Conservation (phyloP, 805 yeast species). For the Candida verbasci region DNA sequence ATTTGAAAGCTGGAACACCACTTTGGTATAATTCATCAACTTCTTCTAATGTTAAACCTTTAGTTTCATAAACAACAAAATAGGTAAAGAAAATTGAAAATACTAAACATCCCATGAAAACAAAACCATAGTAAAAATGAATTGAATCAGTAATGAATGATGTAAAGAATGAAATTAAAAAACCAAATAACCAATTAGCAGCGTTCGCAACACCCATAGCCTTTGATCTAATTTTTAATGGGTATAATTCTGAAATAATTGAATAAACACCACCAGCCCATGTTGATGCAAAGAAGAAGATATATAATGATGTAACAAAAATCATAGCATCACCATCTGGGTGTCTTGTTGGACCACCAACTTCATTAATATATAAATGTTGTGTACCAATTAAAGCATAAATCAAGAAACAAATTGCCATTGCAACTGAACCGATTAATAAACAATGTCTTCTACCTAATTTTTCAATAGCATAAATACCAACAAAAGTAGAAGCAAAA, state of each 20-base stretch:
- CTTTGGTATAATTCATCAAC: conserved; percentile 63
- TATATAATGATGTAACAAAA: conserved; percentile 57
- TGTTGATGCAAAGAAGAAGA: conserved; percentile 66
- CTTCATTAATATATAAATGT: conserved; percentile 28
- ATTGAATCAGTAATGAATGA: conserved; percentile 60
- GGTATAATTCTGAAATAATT: conserved; percentile 63
- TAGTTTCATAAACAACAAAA: conserved; percentile 73
- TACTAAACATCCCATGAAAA: conserved; percentile 59
- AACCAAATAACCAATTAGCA: conserved; percentile 61
- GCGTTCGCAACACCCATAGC: conserved; percentile 64
- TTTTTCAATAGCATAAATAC: conserved; percentile 45
- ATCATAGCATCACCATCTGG: conserved; percentile 62
- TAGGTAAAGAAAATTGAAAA: conserved; percentile 64
- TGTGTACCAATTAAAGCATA: conserved; percentile 61
- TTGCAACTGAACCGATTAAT: conserved; percentile 40
- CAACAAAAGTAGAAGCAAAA: conserved; percentile 50
- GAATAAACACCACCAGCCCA: conserved; percentile 72
- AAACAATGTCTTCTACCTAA: conserved; percentile 47
- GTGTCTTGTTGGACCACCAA: conserved; percentile 28
- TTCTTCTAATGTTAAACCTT: conserved; percentile 78
- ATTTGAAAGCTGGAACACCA: conserved; percentile 32
- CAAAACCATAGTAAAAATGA: conserved; percentile 64
- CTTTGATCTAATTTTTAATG: conserved; percentile 57
- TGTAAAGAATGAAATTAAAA: conserved; percentile 59
- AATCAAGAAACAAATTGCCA: conserved; percentile 53